phyloP scores from a whole-genome alignment of 2,329 filamentous ascomycete species.

The Chalaropsis thielavioides region DNA sequence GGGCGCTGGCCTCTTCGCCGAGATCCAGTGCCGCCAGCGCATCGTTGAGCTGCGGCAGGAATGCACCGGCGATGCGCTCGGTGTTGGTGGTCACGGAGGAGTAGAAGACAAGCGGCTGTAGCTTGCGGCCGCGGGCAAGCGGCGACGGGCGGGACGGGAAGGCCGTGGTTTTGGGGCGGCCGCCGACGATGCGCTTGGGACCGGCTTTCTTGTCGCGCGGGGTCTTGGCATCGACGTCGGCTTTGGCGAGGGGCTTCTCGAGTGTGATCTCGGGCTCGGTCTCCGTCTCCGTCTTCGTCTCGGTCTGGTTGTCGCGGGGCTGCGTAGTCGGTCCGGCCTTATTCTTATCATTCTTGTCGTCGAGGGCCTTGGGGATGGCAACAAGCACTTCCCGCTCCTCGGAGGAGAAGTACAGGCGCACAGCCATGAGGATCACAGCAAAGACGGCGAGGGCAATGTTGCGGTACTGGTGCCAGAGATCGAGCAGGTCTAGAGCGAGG shows the following conservation, averaged over 20 bases:
- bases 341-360: slow-evolving; percentile 20
- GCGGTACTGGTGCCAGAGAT: slow-evolving; percentile 34
- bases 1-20: slow-evolving; percentile 17
- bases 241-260: neutral
- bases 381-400: slow-evolving; percentile 26
- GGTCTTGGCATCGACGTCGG: slow-evolving; percentile 19
- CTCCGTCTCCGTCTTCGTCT: neutral
- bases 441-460: slow-evolving; percentile 30
- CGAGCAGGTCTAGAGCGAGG: slow-evolving; percentile 26
- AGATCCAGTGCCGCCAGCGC: slow-evolving; percentile 36
- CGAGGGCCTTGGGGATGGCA: slow-evolving; percentile 26
- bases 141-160: slow-evolving; percentile 10
- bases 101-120: slow-evolving; percentile 73
- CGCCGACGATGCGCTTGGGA: slow-evolving; percentile 37
- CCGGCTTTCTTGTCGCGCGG: slow-evolving; percentile 20
- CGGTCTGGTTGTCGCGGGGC: slow-evolving; percentile 9
- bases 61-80: slow-evolving; percentile 52
- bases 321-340: neutral
- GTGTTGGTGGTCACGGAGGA: slow-evolving; percentile 78
- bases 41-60: slow-evolving; percentile 41
- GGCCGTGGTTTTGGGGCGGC: slow-evolving; percentile 24
- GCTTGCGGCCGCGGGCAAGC: slow-evolving; percentile 27
- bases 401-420: slow-evolving; percentile 32
- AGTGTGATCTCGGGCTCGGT: slow-evolving; percentile 5
- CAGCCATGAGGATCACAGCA: slow-evolving; percentile 27